A percentile compares a stretch with the other conserved stretches of the same genome.
phyloP scores from a whole-genome alignment of 2,329 filamentous ascomycete species.

The Helotiales sp. region DNA sequence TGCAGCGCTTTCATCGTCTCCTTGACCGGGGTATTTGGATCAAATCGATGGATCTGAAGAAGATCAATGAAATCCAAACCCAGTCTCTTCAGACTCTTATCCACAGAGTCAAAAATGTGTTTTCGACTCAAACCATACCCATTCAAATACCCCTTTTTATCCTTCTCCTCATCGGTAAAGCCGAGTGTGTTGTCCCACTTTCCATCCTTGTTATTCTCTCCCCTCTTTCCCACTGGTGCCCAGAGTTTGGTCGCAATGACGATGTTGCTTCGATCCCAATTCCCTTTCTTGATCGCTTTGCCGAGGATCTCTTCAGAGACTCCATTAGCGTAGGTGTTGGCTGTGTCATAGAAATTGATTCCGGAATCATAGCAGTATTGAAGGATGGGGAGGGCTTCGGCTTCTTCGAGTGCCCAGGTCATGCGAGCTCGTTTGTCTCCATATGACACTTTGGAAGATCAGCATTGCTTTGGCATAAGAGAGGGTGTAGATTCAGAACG shows the following conservation, averaged over 20 bases:
- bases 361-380: slow-evolving; percentile 52
- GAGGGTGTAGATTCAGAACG: not conserved
- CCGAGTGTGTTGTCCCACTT: slow-evolving; percentile 11
- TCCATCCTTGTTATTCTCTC: not conserved
- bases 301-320: slow-evolving; percentile 37
- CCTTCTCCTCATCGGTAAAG: slow-evolving; percentile 27
- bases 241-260: slow-evolving; percentile 67
- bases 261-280: slow-evolving; percentile 63
- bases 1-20: slow-evolving; percentile 63
- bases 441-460: too few relatives aligned
- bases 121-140: slow-evolving; percentile 57
- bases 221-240: slow-evolving; percentile 12
- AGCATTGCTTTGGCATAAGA: too few relatives aligned
- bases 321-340: slow-evolving; percentile 52
- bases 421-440: not conserved
- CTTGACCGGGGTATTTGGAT: slow-evolving; percentile 49
- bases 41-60: slow-evolving; percentile 60
- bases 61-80: slow-evolving; percentile 48
- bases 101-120: slow-evolving; percentile 65
- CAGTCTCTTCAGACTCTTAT: slow-evolving; percentile 54
- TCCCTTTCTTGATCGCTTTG: slow-evolving; percentile 63
- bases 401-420: slow-evolving; percentile 16
- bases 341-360: slow-evolving; percentile 54
- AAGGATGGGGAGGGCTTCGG: slow-evolving; percentile 48
- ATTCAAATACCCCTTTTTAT: slow-evolving; percentile 45